Base-by-base conservation (phyloP, 371 early-diverging fungal genomes). In the Apophysomyces trapeziformis region DNA sequence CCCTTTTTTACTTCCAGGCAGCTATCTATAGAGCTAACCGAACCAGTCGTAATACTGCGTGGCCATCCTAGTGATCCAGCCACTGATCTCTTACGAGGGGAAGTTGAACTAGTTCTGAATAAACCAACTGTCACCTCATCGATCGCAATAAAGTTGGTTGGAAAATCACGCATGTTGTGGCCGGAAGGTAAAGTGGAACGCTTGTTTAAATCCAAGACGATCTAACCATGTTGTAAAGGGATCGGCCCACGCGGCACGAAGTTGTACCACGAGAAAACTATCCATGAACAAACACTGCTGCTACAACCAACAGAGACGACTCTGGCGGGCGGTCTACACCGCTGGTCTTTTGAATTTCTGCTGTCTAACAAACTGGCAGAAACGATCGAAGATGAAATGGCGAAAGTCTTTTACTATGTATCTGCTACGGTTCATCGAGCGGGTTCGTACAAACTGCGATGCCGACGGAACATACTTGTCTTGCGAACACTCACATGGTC, bases 331-430 rank as follows among this genome's bases (percentile, higher is more conserved):
- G 75, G 75, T 12, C 36, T 75, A 7, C 75, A 78, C 43, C 71
- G 71, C 6, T 78, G 73, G 73, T 73, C 78, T 8, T 78, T 78
- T 32, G 72, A 78, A 32, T 72, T 78, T 37, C 32, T 75, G 7
- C 45, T 78, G 13, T 66, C 73, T 0, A 78, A 75, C 37, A 61
- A 64, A 7, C 58, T 78, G 7, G 64, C 68, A 8, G 75, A 78
- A 38, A 78, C 78, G 5, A 78, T 78, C 14, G 75, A 75, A 65
- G 73, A 73, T 45, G 75, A 78, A 38, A 63, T 67, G 64, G 75
- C 69, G 36, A 78, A 75, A 57, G 70, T 77, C 0, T 68, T 60
- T n/a, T 77, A 74, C 38, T 64, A 68, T 50, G 39, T 77, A 9
- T 61, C 67, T 16, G 72, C 77, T n/a, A 66, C 75, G 11, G 60